Percentiles rank a stretch among this genome's conserved stretches.
phyloP scores from a whole-genome alignment of 2,329 filamentous ascomycete species.

The Teratosphaeria pseudoeucalypti region DNA sequence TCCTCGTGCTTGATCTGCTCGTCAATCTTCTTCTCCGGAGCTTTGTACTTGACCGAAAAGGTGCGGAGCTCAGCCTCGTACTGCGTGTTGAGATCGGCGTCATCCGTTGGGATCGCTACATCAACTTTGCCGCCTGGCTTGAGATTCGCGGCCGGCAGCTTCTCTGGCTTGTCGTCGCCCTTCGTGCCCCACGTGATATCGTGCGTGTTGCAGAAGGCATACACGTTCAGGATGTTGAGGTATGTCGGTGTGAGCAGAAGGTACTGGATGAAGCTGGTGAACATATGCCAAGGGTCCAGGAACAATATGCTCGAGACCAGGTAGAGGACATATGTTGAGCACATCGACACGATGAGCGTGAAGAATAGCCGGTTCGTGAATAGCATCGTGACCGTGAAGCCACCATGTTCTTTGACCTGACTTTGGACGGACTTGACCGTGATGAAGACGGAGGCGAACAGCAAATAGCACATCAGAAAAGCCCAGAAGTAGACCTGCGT shows the following conservation, averaged over 20 bases:
- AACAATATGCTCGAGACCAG: conserved; percentile 84
- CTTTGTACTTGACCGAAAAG: conserved; percentile 64
- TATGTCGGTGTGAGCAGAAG: conserved; percentile 90
- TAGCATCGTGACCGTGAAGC: conserved; percentile 61
- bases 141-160: conserved; percentile 75
- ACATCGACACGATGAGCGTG: conserved; percentile 82
- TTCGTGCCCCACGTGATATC: conserved; percentile 98
- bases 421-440: conserved; percentile 74
- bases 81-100: conserved; percentile 87
- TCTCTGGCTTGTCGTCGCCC: conserved; percentile 90
- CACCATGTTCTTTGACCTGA: conserved; percentile 48
- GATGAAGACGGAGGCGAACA: conserved; percentile 92
- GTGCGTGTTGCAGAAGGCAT: conserved; percentile 97
- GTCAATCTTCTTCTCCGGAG: conserved; percentile 55
- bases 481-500: conserved; percentile 99
- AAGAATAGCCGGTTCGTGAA: conserved; percentile 87
- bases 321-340: conserved; percentile 90
- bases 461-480: conserved; percentile 86
- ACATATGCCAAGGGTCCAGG: conserved; percentile 98
- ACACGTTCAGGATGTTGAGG: conserved; percentile 97
- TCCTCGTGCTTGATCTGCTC: conserved; percentile 79
- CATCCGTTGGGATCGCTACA: conserved; percentile 73
- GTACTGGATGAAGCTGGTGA: conserved; percentile 89
- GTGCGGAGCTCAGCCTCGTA: conserved; percentile 75
- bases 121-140: conserved; percentile 95